phyloP scores from a whole-genome alignment of 2,329 filamentous ascomycete species.

The Trichothecium sympodiale region DNA sequence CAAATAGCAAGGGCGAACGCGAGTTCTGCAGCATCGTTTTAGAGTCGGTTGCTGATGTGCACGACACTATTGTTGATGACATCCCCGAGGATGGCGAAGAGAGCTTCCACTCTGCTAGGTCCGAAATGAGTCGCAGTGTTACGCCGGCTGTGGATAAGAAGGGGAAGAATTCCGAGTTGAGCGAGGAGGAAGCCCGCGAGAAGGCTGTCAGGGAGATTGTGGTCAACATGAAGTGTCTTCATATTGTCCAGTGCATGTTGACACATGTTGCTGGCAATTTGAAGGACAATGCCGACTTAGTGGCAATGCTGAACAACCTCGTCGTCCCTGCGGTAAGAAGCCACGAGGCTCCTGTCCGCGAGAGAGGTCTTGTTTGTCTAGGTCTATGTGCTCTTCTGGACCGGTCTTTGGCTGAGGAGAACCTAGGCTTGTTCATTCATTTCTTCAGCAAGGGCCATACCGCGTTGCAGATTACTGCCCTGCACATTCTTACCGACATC shows the following conservation, averaged over 20 bases:
- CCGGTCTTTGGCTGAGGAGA: constrained; percentile 83
- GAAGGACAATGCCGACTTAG: constrained; percentile 81
- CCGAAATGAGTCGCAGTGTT: constrained; percentile 63
- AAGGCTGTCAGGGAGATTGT: constrained; percentile 86
- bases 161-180: constrained; percentile 30
- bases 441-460: constrained; percentile 92
- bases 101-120: constrained; percentile 89
- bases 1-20: constrained; percentile 60
- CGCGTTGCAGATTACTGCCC: constrained; percentile 74
- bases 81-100: constrained; percentile 45
- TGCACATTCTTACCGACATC: constrained; percentile 90
- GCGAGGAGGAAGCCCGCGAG: constrained; percentile 54
- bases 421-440: constrained; percentile 85
- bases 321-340: constrained; percentile 91
- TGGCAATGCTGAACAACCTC: constrained; percentile 95
- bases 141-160: constrained; percentile 39
- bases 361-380: constrained; percentile 79
- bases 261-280: constrained; percentile 82
- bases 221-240: constrained; percentile 96
- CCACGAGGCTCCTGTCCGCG: constrained; percentile 84
- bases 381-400: constrained; percentile 87
- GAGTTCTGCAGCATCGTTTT: constrained; percentile 80
- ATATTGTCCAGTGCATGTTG: constrained; percentile 96
- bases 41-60: constrained; percentile 91
- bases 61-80: constrained; percentile 80